Evolutionary conservation across 805 yeast species (phyloP), one percentile per base, ranked within the genome.

Genomic region (Saccharomycopsis sp.): DNA sequence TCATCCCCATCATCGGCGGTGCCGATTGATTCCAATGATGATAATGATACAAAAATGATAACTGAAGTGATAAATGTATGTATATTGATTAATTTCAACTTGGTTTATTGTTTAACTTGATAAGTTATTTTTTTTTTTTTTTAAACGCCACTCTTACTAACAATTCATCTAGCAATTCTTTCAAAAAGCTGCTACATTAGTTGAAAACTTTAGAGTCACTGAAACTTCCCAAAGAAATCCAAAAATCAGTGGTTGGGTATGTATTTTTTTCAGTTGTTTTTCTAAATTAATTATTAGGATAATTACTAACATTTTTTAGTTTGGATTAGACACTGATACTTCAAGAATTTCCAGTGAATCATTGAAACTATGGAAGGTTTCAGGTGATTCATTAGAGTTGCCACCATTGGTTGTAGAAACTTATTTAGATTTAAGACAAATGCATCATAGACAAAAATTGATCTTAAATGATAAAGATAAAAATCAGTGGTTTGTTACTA

Each of bases 381-480:
- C 59, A 5, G 51, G 51, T 21, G 41, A 41, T 2, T n/a, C n/a
- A 21, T 8, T 6, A 8, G 15, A 19, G 15, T 57, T 78, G 13
- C 85, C 94, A 1, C 95, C 96, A 1, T 66, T 92, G 57, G 83
- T 92, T 13, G 69, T 92, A 20, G 98, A 92, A 56, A 78, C 92
- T 0, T 82, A 70, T 49, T 63, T 86, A 42, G 94, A 85, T 53
- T 63, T 84, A 40, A 61, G 83, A 18, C 67, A 63, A 18, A 56
- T 82, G 36, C 59, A 70, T 5, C 58, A 75, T 1, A 70, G 72
- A 31, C 84, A 80, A 47, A 64, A 75, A 17, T 65, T 83, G 23
- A 69, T 76, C 26, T 56, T 83, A 30, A 63, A 63, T 21, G 88
- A 80, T 49, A 68, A 66, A 3, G 66, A 67, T 5, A 71, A 68